Evolutionary conservation across 257 asterid genomes (phyloP).

Genomic region (Lavandula angustifolia): DNA sequence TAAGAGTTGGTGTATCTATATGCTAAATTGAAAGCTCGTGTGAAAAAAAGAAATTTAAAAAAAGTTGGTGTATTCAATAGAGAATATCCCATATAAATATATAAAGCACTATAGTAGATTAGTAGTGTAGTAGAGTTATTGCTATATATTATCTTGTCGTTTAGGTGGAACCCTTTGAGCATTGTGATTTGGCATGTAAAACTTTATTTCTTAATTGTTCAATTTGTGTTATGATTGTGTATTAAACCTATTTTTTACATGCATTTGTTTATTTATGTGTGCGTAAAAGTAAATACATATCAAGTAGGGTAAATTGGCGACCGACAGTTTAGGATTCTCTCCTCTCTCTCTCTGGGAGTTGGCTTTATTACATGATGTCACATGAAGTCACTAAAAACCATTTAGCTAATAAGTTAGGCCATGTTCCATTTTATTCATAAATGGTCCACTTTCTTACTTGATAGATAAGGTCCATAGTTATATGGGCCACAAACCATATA

Average conservation of each 20-base stretch:
- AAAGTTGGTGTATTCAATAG: too few relatives aligned
- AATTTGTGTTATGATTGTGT: neutral
- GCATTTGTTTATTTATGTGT: too few relatives aligned
- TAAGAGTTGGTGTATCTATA: too few relatives aligned
- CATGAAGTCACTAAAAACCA: slow-evolving; percentile 25
- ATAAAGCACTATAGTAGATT: too few relatives aligned
- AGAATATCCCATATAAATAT: too few relatives aligned
- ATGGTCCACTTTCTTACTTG: slow-evolving; percentile 36
- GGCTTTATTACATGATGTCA: slow-evolving; percentile 18
- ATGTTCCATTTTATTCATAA: slow-evolving; percentile 21
- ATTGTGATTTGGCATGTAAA: neutral
- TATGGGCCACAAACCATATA: slow-evolving; percentile 37
- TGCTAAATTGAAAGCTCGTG: too few relatives aligned
- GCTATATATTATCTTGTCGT: slow-evolving; percentile 5
- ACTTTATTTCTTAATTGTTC: slow-evolving; percentile 2
- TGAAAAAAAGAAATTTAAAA: too few relatives aligned
- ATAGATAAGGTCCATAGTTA: slow-evolving; percentile 34
- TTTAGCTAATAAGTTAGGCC: slow-evolving; percentile 13
- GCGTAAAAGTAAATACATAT: neutral
- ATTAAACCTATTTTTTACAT: neutral
- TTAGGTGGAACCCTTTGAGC: slow-evolving; percentile 21
- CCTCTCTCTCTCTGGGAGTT: neutral
- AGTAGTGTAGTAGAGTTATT: neutral
- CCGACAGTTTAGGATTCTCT: slow-evolving; percentile 2
- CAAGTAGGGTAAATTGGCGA: neutral